These are phyloP conservation scores for Heliosperma pusillum DNA, from an alignment of 148 eudicot species.

Conservation along the genomic window DNA sequence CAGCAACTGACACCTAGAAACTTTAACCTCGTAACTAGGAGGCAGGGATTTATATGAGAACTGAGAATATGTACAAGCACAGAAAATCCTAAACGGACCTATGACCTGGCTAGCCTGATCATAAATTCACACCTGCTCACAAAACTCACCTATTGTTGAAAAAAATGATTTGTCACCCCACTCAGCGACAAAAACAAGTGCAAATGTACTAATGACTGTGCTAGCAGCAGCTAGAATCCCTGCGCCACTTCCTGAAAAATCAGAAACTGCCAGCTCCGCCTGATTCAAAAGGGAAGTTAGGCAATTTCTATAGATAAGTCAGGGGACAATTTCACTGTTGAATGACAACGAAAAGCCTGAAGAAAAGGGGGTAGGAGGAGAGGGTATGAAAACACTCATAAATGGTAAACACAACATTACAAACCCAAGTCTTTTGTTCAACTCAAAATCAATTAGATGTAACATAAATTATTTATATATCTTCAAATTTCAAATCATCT, in stretches of 20 bases:
- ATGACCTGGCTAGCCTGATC: not conserved
- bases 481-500: not conserved
- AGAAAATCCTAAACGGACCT: not conserved
- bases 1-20: too few species aligned
- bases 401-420: not conserved
- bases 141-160: constrained; percentile 82
- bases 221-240: constrained; percentile 81
- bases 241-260: constrained; percentile 84
- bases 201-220: constrained; percentile 78
- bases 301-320: not conserved
- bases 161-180: constrained; percentile 99
- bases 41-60: not conserved
- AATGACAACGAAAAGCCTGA: not conserved
- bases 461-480: not conserved
- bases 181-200: constrained; percentile 92
- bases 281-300: constrained; percentile 33
- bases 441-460: not conserved
- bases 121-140: not conserved
- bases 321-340: not conserved
- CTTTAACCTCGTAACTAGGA: not conserved
- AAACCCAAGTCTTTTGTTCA: not conserved
- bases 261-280: constrained; percentile 99
- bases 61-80: constrained; percentile 9
- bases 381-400: not conserved
- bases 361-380: not conserved